A percentile compares a stretch with the other conserved stretches of the same genome.
Conservation (phyloP, 345 rosid species). For the Salix exigua region DNA sequence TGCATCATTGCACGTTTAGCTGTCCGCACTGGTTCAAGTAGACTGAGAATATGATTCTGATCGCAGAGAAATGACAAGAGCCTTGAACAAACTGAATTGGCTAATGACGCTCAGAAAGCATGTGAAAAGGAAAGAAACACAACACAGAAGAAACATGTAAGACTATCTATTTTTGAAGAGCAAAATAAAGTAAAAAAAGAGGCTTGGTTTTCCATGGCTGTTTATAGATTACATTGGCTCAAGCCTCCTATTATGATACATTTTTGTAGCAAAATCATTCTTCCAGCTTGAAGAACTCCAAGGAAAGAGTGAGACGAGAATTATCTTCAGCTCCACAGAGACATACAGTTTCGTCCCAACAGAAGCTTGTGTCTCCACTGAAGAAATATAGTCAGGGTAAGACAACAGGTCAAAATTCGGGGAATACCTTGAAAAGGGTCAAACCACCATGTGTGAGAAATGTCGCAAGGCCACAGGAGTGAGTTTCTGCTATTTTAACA, state of each 20-base stretch:
- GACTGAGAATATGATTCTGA: conserved; percentile 8
- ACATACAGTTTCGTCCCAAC: conserved; percentile 22
- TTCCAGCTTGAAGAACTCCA: conserved; percentile 16
- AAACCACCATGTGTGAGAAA: conserved; percentile 36
- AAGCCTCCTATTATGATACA: conserved; percentile 2
- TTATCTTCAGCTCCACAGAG: conserved; percentile 23
- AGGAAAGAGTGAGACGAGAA: conserved; percentile 23
- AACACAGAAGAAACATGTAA: conserved; percentile 23
- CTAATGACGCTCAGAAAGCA: conserved; percentile 2
- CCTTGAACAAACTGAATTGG: conserved; percentile 16
- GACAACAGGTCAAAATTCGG: conserved; percentile 17
- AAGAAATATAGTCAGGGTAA: conserved; percentile 13
- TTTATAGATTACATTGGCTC: background rate
- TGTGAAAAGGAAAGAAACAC: conserved; percentile 14
- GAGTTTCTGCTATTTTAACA: conserved; percentile 1
- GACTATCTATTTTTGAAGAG: background rate
- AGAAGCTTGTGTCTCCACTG: conserved; percentile 22
- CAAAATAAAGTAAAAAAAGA: background rate
- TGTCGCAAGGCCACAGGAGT: conserved; percentile 31
- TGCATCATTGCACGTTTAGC: background rate
- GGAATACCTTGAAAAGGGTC: conserved; percentile 27
- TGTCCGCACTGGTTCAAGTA: background rate
- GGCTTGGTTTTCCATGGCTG: background rate
- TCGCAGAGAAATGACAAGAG: conserved; percentile 29
- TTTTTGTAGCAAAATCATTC: conserved; percentile 21